Percentiles rank a stretch among this genome's conserved stretches.
Evolutionary conservation across 2,329 filamentous ascomycete genomes (phyloP).

Genomic region (Kalmusia sp.): DNA sequence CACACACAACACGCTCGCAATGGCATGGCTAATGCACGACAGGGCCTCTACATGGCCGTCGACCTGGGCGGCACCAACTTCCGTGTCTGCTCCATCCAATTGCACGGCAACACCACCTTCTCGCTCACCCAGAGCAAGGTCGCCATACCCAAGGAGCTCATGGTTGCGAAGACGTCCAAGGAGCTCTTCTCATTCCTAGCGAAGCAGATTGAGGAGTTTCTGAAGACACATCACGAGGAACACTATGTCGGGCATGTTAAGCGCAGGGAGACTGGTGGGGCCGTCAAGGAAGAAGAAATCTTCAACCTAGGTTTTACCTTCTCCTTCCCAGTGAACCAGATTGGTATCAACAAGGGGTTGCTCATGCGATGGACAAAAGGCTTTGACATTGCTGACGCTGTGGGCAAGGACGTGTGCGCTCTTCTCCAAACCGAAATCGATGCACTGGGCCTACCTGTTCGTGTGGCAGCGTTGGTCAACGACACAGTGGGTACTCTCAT

Average conservation of each 20-base stretch:
- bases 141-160: constrained; percentile 85
- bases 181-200: constrained; percentile 94
- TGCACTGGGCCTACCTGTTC: constrained; percentile 82
- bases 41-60: constrained; percentile 95
- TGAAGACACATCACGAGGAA: constrained; percentile 85
- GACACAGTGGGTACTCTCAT: constrained; percentile 98
- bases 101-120: constrained; percentile 95
- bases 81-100: constrained; percentile 91
- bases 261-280: constrained; percentile 67
- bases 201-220: constrained; percentile 87
- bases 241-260: constrained; percentile 77
- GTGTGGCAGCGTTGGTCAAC: constrained; percentile 95
- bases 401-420: constrained; percentile 93
- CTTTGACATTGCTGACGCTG: constrained; percentile 92
- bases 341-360: constrained; percentile 92
- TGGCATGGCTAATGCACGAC: constrained; percentile 80
- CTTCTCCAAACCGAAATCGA: constrained; percentile 91
- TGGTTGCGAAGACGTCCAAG: constrained; percentile 84
- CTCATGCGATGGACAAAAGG: constrained; percentile 98
- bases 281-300: constrained; percentile 74
- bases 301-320: constrained; percentile 99
- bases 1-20: constrained; percentile 69
- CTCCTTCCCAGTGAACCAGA: constrained; percentile 93
- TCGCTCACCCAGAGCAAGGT: constrained; percentile 92
- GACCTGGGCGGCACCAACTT: constrained; percentile 99